Base-by-base conservation (phyloP, 2,329 filamentous ascomycete genomes). In the Colletotrichum noveboracense region DNA sequence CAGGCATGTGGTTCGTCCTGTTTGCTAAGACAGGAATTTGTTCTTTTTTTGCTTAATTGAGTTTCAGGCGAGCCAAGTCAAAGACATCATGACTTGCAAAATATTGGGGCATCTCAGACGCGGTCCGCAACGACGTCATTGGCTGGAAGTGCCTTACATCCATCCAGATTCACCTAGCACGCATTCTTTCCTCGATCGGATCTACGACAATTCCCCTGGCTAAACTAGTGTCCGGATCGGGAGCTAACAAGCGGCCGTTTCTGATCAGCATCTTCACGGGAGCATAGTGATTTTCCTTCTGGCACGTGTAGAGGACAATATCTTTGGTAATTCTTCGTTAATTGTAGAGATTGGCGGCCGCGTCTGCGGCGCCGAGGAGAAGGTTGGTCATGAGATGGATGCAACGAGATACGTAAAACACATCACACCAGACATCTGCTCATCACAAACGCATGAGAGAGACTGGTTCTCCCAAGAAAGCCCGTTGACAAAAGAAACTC, bases 11-110 rank as follows among this genome's bases (percentile, higher is more conserved):
- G 21, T 28, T 56, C 21, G 21, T 24, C 52, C 52, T 2, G 38
- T 48, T 21, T 56, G 52, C 52, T 62, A n/a, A 13, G 30, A 43
- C 38, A 48, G 30, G 14, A 16, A 52, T 56, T 7, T 36, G 21
- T 61, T 21, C 10, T 62, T 24, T 18, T 60, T 66, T 24, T 43
- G 13, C 34, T 28, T 55, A 62, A 61, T 55, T 66, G 55, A 56
- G 66, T 30, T 71, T 71, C 71, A 65, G 38, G 60, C 28, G 21
- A 36, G 14, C 48, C 71, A 69, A 71, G 66, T 77, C 74, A 60
- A 77, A 76, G 70, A 77, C 76, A 77, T 77, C 74, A 77, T 77
- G 76, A 75, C 74, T 77, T 74, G 67, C 21, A 9, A 18, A 65
- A 64, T 55, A 52, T 55, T 64, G 66, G 71, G 36, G 66, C 56